Evolutionary conservation across 176 grass and related monocot species (phyloP), one percentile per base, ranked within the genome.

Genomic region (Phoenix roebelenii): DNA sequence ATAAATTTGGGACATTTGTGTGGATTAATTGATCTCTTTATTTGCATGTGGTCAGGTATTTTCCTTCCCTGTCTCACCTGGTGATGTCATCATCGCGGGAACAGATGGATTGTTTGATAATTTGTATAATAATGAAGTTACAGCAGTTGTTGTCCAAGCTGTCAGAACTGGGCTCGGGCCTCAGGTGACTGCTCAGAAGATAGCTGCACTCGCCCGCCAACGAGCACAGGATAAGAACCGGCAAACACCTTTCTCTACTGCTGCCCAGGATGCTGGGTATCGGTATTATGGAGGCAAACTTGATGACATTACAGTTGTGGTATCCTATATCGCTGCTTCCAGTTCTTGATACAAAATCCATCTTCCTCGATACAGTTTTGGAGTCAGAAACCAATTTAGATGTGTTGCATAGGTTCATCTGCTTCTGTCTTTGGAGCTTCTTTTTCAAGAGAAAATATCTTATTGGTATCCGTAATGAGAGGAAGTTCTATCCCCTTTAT

Each of bases 61-160:
- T 55, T 74, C 83, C 44, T 79, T 81, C 50, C 39, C 74, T 22
- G 94, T 98, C 56, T 79, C 70, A 68, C 50, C 68, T 29, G 93
- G 88, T 15, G 88, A 98, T 58, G 88, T 89, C 51, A 89, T 98
- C 55, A 68, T 98, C 58, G 88, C 85, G 18, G 93, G 93, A 20
- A 98, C 93, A 1, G 93, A 98, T 28, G 93, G 93, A 18, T 84
- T 98, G 55, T 98, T 92, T 0, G 93, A 98, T 68, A 98, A 98
- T 60, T 68, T 98, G 59, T 98, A 92, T 70, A 76, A 65, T 60
- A 93, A 83, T 25, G 93, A 98, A 50, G 75, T 98, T 18, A 98
- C 73, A 14, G 93, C 76, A 5, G 74, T 98, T 0, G 77, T 92
- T 5, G 88, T 98, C 22, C 87, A 98, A 29, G 84, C 87, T 16